A percentile compares a stretch with the other conserved stretches of the same genome.
These are phyloP conservation scores for Linnemannia schmuckeri DNA, from an alignment of 192 early-diverging fungal genomes.

Conservation along the genomic window DNA sequence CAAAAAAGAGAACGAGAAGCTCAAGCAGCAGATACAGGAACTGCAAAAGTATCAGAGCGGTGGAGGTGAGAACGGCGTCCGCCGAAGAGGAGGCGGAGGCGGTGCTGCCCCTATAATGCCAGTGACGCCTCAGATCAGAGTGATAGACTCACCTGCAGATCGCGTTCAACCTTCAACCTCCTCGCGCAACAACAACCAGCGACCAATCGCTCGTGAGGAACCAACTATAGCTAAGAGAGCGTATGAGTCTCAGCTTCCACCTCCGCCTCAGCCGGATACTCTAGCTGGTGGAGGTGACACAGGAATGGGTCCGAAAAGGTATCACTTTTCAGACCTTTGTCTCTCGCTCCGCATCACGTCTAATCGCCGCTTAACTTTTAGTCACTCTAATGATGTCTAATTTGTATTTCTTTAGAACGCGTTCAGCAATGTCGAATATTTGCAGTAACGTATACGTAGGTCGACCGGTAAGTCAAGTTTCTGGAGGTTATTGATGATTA, in stretches of 20 bases:
- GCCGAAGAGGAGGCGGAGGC: background rate
- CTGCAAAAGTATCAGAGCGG: background rate
- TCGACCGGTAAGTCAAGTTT: conserved; percentile 1
- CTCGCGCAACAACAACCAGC: background rate
- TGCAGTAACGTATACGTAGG: background rate
- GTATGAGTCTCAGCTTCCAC: background rate
- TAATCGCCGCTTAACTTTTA: background rate
- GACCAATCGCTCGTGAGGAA: background rate
- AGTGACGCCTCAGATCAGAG: background rate
- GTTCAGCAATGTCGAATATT: conserved; percentile 10
- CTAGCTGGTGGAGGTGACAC: background rate
- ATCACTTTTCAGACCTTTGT: background rate
- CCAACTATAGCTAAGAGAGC: background rate
- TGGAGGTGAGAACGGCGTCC: background rate
- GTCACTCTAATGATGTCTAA: background rate
- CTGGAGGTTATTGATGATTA: too few species aligned
- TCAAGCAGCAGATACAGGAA: conserved; percentile 21
- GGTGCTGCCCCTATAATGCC: background rate
- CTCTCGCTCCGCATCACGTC: too few species aligned
- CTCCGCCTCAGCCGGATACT: background rate
- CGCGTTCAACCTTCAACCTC: background rate
- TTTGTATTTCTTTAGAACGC: conserved; percentile 7
- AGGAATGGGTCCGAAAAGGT: background rate
- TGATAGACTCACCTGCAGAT: background rate
- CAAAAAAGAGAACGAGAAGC: conserved; percentile 27